phyloP scores from a whole-genome alignment of 208 protist species.

The Angomonas ambiguus region DNA sequence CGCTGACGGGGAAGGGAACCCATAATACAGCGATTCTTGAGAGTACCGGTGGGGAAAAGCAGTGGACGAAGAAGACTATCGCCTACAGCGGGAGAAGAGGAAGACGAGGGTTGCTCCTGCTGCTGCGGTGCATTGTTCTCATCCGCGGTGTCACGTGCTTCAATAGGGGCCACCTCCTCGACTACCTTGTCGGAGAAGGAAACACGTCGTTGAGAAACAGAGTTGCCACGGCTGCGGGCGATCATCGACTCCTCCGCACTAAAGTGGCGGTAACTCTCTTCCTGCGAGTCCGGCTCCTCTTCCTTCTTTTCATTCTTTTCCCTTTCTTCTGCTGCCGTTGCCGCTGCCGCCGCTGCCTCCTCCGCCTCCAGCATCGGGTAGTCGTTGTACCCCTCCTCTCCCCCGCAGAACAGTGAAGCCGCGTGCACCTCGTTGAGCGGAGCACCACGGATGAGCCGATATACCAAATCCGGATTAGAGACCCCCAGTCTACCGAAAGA shows the following conservation, averaged over 20 bases:
- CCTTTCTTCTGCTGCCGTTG: not conserved
- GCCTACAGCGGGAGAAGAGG: not conserved
- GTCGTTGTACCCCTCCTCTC: slow-evolving; percentile 39
- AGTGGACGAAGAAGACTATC: slow-evolving; percentile 35
- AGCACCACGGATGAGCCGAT: slow-evolving; percentile 14
- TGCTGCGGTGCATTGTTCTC: not conserved
- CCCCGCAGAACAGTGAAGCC: slow-evolving; percentile 22
- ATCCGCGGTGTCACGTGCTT: not conserved
- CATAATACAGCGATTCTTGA: slow-evolving; percentile 50
- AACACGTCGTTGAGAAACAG: not conserved
- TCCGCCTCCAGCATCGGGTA: slow-evolving; percentile 19
- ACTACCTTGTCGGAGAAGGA: not conserved
- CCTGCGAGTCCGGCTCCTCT: not conserved
- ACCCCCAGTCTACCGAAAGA: slow-evolving; percentile 29
- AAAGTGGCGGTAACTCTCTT: no score
- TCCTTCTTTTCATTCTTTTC: not conserved
- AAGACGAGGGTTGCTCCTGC: not conserved
- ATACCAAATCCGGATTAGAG: slow-evolving; percentile 52
- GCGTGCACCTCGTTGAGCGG: slow-evolving; percentile 12
- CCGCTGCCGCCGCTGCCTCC: not conserved
- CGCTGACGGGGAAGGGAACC: slow-evolving; percentile 48
- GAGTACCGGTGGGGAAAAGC: slow-evolving; percentile 17
- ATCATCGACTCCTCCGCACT: not conserved
- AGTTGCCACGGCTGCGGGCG: not conserved
- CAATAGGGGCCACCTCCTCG: not conserved